phyloP scores from a whole-genome alignment of 2,329 filamentous ascomycete species.

The Fusarium hainanense region DNA sequence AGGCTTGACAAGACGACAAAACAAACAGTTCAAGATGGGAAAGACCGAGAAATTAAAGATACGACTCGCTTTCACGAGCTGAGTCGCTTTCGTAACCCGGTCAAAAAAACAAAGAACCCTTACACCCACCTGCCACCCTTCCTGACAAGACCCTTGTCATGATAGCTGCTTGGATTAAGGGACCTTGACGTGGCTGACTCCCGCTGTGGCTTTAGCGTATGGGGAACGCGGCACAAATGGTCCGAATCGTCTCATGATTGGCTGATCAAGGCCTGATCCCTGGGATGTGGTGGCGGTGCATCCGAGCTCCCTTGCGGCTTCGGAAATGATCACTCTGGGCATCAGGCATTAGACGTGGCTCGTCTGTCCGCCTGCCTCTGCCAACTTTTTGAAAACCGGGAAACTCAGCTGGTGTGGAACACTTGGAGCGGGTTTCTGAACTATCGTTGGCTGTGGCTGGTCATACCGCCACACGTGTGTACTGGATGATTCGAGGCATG shows the following conservation, averaged over 20 bases:
- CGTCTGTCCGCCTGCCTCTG: constrained; percentile 32
- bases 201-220: constrained; percentile 37
- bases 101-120: constrained; percentile 30
- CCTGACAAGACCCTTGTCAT: constrained; percentile 23
- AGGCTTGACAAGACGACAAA: constrained; percentile 7
- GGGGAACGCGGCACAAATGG: constrained; percentile 28
- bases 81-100: constrained; percentile 26
- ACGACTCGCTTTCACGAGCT: constrained; percentile 26
- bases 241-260: constrained; percentile 29
- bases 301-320: constrained; percentile 21
- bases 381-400: constrained; percentile 41
- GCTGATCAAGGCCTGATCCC: not conserved
- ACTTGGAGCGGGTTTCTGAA: constrained; percentile 13
- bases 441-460: constrained; percentile 35
- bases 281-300: constrained; percentile 35
- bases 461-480: constrained; percentile 27
- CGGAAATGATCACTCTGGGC: constrained; percentile 40
- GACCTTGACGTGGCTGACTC: constrained; percentile 34
- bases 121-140: constrained; percentile 22
- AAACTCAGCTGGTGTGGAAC: constrained; percentile 30
- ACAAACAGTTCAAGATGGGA: constrained; percentile 3
- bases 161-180: constrained; percentile 38
- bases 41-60: constrained; percentile 32
- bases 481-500: constrained; percentile 28
- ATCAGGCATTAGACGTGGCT: constrained; percentile 21